A percentile compares a stretch with the other conserved stretches of the same genome.
These are phyloP conservation scores for Neopestalotiopsis clavispora DNA, from an alignment of 2,329 filamentous ascomycete genomes.

Conservation along the genomic window DNA sequence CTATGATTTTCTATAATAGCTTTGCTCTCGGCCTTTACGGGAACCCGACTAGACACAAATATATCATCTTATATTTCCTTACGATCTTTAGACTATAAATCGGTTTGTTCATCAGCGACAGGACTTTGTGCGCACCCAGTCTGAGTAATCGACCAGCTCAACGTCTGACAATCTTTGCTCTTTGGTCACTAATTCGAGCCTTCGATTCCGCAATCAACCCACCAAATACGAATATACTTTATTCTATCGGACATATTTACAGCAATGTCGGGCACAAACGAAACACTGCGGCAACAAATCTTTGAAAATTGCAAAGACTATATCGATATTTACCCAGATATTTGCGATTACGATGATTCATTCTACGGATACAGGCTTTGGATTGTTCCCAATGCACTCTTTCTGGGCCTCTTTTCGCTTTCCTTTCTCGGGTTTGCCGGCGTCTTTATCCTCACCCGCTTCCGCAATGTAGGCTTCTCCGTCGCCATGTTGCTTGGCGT, in stretches of 20 bases:
- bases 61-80: too few species aligned
- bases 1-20: not conserved
- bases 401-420: slow-evolving; percentile 44
- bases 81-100: too few species aligned
- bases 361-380: slow-evolving; percentile 60
- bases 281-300: not conserved
- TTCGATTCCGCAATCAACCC: not conserved
- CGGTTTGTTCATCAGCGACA: too few species aligned
- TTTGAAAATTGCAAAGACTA: slow-evolving; percentile 7
- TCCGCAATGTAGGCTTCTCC: slow-evolving; percentile 55
- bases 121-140: too few species aligned
- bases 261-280: slow-evolving; percentile 1
- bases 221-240: too few species aligned
- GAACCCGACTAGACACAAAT: too few species aligned
- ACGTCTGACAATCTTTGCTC: too few species aligned
- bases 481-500: slow-evolving; percentile 59
- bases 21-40: not conserved
- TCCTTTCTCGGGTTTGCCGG: slow-evolving; percentile 42
- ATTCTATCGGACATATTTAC: too few species aligned
- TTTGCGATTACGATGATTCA: slow-evolving; percentile 26
- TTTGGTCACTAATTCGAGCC: too few species aligned
- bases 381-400: slow-evolving; percentile 56
- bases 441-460: slow-evolving; percentile 52
- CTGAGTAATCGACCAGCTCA: too few species aligned
- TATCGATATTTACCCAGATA: not conserved